Evolutionary conservation across 805 yeast species (phyloP).

Genomic region (Millerago galiae): DNA sequence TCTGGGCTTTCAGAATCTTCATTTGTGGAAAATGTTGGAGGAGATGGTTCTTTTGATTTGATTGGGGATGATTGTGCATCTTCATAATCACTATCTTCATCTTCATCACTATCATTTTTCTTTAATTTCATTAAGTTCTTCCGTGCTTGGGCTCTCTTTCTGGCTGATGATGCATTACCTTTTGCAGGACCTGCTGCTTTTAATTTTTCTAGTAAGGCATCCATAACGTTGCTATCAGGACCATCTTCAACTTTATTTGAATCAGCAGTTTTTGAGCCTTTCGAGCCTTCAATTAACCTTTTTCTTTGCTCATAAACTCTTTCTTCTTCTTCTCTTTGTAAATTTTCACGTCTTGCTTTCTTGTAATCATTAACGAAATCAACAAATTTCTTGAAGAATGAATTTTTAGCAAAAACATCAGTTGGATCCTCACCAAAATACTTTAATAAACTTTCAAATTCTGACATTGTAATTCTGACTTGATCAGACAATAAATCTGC

Average conservation of each 20-base stretch:
- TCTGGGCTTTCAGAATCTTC: slow-evolving; percentile 11
- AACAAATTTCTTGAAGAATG: slow-evolving; percentile 76
- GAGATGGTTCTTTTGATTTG: slow-evolving; percentile 5
- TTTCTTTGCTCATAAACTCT: slow-evolving; percentile 72
- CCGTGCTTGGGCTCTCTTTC: slow-evolving; percentile 73
- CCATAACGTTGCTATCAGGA: slow-evolving; percentile 51
- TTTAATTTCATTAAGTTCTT: slow-evolving; percentile 45
- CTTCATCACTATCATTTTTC: slow-evolving; percentile 11
- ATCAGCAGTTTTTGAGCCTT: slow-evolving; percentile 14
- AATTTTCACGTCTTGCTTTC: slow-evolving; percentile 72
- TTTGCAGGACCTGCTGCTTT: slow-evolving; percentile 70
- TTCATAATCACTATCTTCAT: slow-evolving; percentile 6
- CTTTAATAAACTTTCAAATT: slow-evolving; percentile 66
- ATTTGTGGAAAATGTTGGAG: background rate
- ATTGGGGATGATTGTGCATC: slow-evolving; percentile 18
- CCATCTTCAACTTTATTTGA: slow-evolving; percentile 3
- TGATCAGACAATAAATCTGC: slow-evolving; percentile 60
- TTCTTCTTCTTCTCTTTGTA: slow-evolving; percentile 76
- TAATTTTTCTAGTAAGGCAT: slow-evolving; percentile 73
- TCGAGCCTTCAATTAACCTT: slow-evolving; percentile 32
- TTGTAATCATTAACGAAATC: slow-evolving; percentile 74
- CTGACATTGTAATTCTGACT: slow-evolving; percentile 52
- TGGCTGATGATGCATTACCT: slow-evolving; percentile 72
- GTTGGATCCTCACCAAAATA: slow-evolving; percentile 85
- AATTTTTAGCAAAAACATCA: slow-evolving; percentile 58